Conservation (phyloP, 2,329 filamentous ascomycete species). For the Dothistroma pini region DNA sequence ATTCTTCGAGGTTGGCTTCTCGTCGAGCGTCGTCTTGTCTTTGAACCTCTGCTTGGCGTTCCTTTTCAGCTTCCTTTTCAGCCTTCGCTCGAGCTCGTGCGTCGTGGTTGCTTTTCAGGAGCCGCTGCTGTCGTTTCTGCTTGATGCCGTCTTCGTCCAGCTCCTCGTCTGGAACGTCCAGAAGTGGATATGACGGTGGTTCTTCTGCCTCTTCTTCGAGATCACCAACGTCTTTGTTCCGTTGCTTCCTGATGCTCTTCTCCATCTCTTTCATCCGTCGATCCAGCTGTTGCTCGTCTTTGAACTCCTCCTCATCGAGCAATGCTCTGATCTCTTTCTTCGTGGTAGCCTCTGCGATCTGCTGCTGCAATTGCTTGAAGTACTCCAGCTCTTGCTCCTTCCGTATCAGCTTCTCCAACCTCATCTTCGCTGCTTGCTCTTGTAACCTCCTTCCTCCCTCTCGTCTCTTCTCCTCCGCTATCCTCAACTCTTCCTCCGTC, state of each 20-base stretch:
- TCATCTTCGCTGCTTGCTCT: conserved; percentile 96
- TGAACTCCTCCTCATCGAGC: conserved; percentile 81
- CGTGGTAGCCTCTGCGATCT: conserved; percentile 64
- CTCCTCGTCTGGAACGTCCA: conserved; percentile 87
- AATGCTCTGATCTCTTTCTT: conserved; percentile 90
- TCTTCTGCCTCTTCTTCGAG: conserved; percentile 73
- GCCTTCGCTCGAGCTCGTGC: conserved; percentile 90
- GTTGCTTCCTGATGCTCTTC: conserved; percentile 79
- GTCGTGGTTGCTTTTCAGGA: conserved; percentile 93
- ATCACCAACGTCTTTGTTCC: conserved; percentile 88
- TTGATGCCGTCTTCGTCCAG: conserved; percentile 89
- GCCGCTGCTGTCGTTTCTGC: conserved; percentile 84
- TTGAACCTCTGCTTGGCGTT: conserved; percentile 76
- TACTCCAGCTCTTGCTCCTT: conserved; percentile 96
- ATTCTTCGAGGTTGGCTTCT: conserved; percentile 77
- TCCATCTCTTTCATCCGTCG: conserved; percentile 85
- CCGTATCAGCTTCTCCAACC: conserved; percentile 87
- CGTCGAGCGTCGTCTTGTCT: conserved; percentile 78
- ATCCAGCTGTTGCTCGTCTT: conserved; percentile 83
- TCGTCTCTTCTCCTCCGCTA: conserved; percentile 88
- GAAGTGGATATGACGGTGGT: conserved; percentile 77
- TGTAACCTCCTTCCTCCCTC: conserved; percentile 88
- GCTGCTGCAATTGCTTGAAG: conserved; percentile 76
- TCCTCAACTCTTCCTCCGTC: conserved; percentile 86
- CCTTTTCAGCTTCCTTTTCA: conserved; percentile 91